phyloP scores from a whole-genome alignment of 176 grass and related monocot genomes.

The Zizania latifolia region DNA sequence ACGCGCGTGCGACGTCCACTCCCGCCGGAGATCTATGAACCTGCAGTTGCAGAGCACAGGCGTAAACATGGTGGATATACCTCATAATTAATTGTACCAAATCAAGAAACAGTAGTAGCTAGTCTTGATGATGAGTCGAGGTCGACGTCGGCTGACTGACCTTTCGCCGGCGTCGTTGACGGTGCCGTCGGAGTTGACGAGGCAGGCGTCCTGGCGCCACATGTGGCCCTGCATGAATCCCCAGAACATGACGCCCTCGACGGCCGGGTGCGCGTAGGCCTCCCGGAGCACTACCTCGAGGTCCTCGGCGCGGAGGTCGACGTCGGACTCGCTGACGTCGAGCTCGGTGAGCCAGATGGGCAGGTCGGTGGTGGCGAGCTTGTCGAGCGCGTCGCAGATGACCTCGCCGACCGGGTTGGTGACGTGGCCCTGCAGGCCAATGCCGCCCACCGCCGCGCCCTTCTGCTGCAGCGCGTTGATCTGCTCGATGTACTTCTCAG shows the following conservation, averaged over 20 bases:
- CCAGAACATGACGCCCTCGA: slow-evolving; percentile 68
- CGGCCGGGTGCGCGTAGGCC: slow-evolving; percentile 67
- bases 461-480: slow-evolving; percentile 46
- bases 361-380: slow-evolving; percentile 45
- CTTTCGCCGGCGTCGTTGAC: slow-evolving; percentile 63
- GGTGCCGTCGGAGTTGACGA: slow-evolving; percentile 62
- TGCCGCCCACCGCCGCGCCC: slow-evolving; percentile 52
- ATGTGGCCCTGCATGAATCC: slow-evolving; percentile 62
- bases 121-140: background rate
- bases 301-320: slow-evolving; percentile 62
- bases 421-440: slow-evolving; percentile 61
- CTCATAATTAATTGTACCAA: background rate
- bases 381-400: slow-evolving; percentile 54
- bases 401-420: slow-evolving; percentile 54
- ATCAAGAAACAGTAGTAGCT: background rate
- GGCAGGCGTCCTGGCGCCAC: slow-evolving; percentile 47
- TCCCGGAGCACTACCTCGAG: slow-evolving; percentile 69
- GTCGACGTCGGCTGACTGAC: background rate
- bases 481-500: slow-evolving; percentile 67
- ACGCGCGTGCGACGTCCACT: slow-evolving; percentile 62
- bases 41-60: background rate
- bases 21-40: slow-evolving; percentile 44
- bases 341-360: slow-evolving; percentile 77
- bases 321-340: slow-evolving; percentile 48
- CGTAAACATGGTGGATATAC: too few species aligned